Base-by-base conservation (phyloP, 2,329 filamentous ascomycete genomes). In the Chrysoporthe austroafricana region DNA sequence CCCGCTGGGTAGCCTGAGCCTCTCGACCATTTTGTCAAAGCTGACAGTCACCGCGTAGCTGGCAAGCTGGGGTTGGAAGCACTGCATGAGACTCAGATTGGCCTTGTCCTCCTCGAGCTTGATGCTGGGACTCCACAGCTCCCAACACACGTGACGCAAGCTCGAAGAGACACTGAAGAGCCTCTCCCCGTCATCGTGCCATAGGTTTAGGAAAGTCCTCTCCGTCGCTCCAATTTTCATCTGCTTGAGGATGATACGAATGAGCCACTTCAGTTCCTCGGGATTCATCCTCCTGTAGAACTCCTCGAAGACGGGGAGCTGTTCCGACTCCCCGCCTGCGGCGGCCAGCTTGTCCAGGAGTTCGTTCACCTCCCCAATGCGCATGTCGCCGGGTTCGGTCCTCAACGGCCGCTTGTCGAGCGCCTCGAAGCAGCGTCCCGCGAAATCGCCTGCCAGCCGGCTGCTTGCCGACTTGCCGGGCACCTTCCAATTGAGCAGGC, bases 261-360 rank as follows among this genome's bases (percentile, higher is more conserved):
- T 93, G 66, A 98, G 83, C 96, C 96, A 99, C 81, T 92, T 90
- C 72, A 99, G 81, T 80, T 99, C 96, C 71, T 97, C 92, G 0
- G 96, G 87, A 73, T 96, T 96, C 96, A 98, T 98, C 34, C 88
- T 86, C 58, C 89, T 86, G 78, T 98, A 98, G 75, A 98, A 97
- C 4, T 89, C 85, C 71, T 91, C 86, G 72, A 98, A 88, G 44
- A 99, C 91, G 0, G 89, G 89, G 52, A 93, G 77, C 73, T 98
- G 95, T 70, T 95, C 87, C n/a, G 91, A 86, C 80, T 98, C 95
- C 63, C 92, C 92, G 0, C 88, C 86, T 0, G 91, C 90, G 1
- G 86, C 86, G 0, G 94, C 90, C 42, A 99, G 83, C 73, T 86
- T 85, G 77, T 99, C 94, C 1, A 99, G 83, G 73, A 92, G 85